Evolutionary conservation across 1,284 basidiomycete species (phyloP).

Genomic region (Erythrobasidium hasegawianum): DNA sequence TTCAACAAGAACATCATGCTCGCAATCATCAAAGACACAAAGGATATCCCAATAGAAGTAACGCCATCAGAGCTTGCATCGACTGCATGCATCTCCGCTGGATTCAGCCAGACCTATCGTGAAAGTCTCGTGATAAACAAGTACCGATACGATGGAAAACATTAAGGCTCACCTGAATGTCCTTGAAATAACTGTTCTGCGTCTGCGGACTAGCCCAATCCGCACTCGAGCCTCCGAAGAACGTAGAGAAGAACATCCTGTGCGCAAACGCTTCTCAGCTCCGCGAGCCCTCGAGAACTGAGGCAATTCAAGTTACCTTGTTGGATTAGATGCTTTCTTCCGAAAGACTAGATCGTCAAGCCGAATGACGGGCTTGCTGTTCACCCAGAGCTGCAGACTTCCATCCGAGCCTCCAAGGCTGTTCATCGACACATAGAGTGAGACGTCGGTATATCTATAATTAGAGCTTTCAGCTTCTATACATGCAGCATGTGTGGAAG

Average conservation of each 20-base stretch:
- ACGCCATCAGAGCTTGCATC: neutral
- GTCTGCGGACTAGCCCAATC: constrained; percentile 34
- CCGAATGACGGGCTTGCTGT: neutral
- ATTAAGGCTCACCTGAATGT: constrained; percentile 25
- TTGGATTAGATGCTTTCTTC: neutral
- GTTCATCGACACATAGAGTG: constrained; percentile 16
- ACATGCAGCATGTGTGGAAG: no score
- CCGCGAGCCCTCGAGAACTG: neutral
- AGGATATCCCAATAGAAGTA: neutral
- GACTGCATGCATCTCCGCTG: neutral
- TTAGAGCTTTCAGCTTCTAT: no score
- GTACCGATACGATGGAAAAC: no score
- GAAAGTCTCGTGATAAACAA: neutral
- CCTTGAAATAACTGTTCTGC: constrained; percentile 31
- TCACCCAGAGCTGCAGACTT: constrained; percentile 11
- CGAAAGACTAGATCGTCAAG: constrained; percentile 1
- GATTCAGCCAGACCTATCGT: neutral
- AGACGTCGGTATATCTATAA: constrained; percentile 11
- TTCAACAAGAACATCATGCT: neutral
- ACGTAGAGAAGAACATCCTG: constrained; percentile 34
- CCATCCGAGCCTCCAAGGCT: neutral
- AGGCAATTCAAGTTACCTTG: neutral
- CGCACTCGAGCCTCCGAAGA: constrained; percentile 37
- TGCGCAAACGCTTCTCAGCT: no score
- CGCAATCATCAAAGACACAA: neutral